These are phyloP conservation scores for Aspergillus japonicus DNA, from an alignment of 2,329 filamentous ascomycete genomes.

Conservation along the genomic window DNA sequence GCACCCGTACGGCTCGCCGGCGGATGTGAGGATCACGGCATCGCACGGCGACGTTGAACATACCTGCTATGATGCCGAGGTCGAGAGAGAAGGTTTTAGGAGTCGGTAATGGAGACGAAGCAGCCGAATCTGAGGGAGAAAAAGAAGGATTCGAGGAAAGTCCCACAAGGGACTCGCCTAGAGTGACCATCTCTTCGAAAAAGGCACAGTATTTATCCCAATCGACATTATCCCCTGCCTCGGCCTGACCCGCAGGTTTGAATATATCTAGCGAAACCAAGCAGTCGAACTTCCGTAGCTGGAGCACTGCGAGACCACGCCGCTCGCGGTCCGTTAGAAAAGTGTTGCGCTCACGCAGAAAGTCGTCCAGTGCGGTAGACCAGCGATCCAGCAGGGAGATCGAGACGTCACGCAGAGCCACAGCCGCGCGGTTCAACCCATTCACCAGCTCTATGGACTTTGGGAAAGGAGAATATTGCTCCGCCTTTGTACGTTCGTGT, in stretches of 20 bases:
- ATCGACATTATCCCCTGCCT: background rate
- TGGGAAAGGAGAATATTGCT: background rate
- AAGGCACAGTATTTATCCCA: background rate
- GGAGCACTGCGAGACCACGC: background rate
- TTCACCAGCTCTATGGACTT: too few species aligned
- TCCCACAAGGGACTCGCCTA: background rate
- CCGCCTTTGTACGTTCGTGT: background rate
- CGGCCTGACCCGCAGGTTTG: background rate
- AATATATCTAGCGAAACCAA: background rate
- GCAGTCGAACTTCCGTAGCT: background rate
- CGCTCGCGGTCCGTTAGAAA: background rate
- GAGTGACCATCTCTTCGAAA: background rate
- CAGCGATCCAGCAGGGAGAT: background rate
- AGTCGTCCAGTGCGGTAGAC: background rate
- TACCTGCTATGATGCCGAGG: background rate
- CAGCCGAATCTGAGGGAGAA: background rate
- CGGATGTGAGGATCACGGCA: background rate
- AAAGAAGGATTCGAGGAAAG: background rate
- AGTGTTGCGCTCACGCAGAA: background rate
- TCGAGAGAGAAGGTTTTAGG: background rate
- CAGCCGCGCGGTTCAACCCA: background rate
- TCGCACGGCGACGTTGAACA: background rate
- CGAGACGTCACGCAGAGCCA: background rate
- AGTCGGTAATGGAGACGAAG: too few species aligned
- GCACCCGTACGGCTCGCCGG: background rate